These are phyloP conservation scores for Orbilia oligospora DNA, from an alignment of 2,329 filamentous ascomycete genomes.

Conservation along the genomic window DNA sequence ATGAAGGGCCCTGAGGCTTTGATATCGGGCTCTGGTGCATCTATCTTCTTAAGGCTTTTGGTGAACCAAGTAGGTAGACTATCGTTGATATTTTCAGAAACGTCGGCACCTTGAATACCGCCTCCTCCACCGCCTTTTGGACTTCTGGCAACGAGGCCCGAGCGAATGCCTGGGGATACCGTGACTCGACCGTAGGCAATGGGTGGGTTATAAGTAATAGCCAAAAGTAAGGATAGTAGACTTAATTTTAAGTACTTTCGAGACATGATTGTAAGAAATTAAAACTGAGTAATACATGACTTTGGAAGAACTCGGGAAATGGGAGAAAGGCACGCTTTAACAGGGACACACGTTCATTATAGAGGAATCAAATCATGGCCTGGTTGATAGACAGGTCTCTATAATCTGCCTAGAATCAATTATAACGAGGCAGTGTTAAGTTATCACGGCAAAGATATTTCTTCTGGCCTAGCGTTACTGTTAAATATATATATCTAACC, in stretches of 20 bases:
- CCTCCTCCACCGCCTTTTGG: neutral
- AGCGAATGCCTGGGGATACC: neutral
- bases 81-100: neutral
- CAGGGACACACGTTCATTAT: neutral
- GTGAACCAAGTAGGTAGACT: neutral
- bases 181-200: slow-evolving; percentile 8
- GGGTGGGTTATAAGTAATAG: neutral
- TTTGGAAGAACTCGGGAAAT: neutral
- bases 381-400: neutral
- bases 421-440: neutral
- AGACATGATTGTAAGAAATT: neutral
- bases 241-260: neutral
- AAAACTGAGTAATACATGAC: neutral
- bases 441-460: neutral
- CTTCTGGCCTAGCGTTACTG: neutral
- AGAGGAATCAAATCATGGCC: neutral
- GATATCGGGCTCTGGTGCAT: neutral
- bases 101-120: neutral
- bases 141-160: neutral
- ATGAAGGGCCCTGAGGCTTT: neutral
- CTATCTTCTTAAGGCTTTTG: slow-evolving; percentile 1
- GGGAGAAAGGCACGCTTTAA: neutral
- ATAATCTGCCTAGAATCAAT: neutral
- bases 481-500: neutral
- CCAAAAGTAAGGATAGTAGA: slow-evolving; percentile 1